Base-by-base conservation (phyloP, 192 early-diverging fungal species). In the Geranomyces variabilis region DNA sequence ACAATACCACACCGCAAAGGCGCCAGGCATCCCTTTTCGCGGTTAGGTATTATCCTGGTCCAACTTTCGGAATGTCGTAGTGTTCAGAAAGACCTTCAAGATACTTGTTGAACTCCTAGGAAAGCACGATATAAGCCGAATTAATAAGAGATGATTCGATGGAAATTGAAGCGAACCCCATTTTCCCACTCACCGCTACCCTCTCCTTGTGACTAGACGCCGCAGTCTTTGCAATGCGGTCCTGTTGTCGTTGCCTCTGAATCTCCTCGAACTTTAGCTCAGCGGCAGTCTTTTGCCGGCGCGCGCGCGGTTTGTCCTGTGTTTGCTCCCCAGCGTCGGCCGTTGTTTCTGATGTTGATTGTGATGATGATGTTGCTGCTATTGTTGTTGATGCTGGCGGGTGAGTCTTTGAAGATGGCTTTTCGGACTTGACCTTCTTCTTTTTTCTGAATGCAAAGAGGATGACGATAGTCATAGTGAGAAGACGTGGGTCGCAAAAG, bases 21-120 rank as follows among this genome's bases (percentile, higher is more conserved):
- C n/a, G n/a, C n/a, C n/a, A n/a, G n/a, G n/a, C n/a, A n/a, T n/a
- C n/a, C n/a, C n/a, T n/a, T n/a, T n/a, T n/a, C n/a, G n/a, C n/a
- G n/a, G n/a, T n/a, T n/a, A n/a, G 31, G 29, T 45, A n/a, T 90
- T 91, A 91, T 79, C 91, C 90, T 33, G 90, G 90, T 71, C 90
- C 88, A 62, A 92, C 91, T 67, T 91, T 90, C 41, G 92, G 90
- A 75, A 93, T 90, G 72, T 93, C 92, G 79, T 92, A 88, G 79
- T 92, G 92, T 73, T 93, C 92, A 60, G 81, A 86, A 61, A 93
- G 80, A 33, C 85, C 77, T 66, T 90, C 90, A 19, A 93, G 79
- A 66, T 92, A 89, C 30, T 81, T 80, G 72, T 93, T 93, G 65
- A 91, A 84, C 36, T 93, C 90, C 66, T 84, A 73, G 17, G 75